These are phyloP conservation scores for Saturnispora gosingensis DNA, from an alignment of 805 yeast genomes.

Conservation along the genomic window DNA sequence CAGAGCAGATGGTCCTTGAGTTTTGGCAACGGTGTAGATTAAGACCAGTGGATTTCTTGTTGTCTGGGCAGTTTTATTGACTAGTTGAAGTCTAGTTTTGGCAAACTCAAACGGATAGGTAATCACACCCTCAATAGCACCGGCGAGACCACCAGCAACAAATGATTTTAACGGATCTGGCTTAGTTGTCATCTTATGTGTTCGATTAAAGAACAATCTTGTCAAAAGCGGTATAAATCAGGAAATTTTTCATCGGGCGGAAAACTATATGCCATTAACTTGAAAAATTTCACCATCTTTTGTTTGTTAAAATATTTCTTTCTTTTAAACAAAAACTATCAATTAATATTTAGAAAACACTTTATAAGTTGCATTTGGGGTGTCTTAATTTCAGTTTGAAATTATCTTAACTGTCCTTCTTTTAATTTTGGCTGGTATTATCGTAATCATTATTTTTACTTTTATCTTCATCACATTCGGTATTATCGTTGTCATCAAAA, in stretches of 20 bases:
- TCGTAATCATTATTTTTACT: not conserved
- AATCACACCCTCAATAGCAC: slow-evolving; percentile 86
- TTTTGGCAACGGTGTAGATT: slow-evolving; percentile 61
- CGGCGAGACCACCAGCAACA: slow-evolving; percentile 93
- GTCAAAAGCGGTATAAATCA: not conserved
- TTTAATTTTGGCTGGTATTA: not conserved
- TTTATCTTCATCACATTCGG: slow-evolving; percentile 1
- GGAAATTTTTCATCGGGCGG: not conserved
- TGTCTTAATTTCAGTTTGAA: not conserved
- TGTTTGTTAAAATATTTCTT: not conserved
- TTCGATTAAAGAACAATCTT: not conserved
- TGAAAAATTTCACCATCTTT: not conserved
- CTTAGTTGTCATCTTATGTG: not conserved
- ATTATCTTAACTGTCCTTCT: not conserved
- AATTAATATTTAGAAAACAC: too few relatives aligned
- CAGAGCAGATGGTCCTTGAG: slow-evolving; percentile 70
- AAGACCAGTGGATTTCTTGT: slow-evolving; percentile 80
- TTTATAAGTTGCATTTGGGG: not conserved
- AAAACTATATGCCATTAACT: not conserved
- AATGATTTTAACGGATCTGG: slow-evolving; percentile 75
- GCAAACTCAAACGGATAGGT: slow-evolving; percentile 98
- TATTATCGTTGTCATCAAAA: slow-evolving; percentile 9
- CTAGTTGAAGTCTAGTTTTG: slow-evolving; percentile 82
- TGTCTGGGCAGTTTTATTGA: slow-evolving; percentile 46
- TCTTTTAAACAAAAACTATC: not conserved